phyloP scores from a whole-genome alignment of 2,329 filamentous ascomycete genomes.

The Ceratocystis cubensis region DNA sequence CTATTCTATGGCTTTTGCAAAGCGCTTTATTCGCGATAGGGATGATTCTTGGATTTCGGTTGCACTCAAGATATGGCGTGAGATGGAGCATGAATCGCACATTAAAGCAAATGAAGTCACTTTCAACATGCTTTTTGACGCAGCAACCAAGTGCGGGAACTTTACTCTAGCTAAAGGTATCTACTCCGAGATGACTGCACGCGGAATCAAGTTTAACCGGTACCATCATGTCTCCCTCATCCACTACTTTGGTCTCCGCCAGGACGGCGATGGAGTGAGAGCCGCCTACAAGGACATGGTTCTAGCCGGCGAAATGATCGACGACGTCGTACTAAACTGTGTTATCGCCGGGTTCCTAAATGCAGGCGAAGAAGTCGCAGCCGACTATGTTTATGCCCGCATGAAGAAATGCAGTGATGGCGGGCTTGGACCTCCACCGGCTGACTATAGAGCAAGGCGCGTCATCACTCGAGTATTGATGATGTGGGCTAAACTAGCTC shows the following conservation, averaged over 20 bases:
- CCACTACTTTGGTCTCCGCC: slow-evolving; percentile 65
- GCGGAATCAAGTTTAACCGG: slow-evolving; percentile 58
- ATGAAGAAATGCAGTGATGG: slow-evolving; percentile 56
- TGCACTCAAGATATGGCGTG: slow-evolving; percentile 67
- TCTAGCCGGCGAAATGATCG: slow-evolving; percentile 73
- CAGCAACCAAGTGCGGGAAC: slow-evolving; percentile 74
- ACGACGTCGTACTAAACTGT: slow-evolving; percentile 75
- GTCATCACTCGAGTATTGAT: slow-evolving; percentile 44
- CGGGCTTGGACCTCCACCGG: slow-evolving; percentile 23
- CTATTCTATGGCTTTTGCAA: slow-evolving; percentile 65
- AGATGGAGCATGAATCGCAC: slow-evolving; percentile 68
- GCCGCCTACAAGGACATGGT: slow-evolving; percentile 72
- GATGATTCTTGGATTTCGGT: slow-evolving; percentile 27
- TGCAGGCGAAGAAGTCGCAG: slow-evolving; percentile 62
- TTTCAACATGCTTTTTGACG: slow-evolving; percentile 85
- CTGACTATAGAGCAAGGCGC: slow-evolving; percentile 36
- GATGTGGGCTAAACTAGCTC: slow-evolving; percentile 44
- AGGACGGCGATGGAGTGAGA: slow-evolving; percentile 61
- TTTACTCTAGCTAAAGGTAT: slow-evolving; percentile 75
- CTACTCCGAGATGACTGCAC: slow-evolving; percentile 62
- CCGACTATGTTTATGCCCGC: slow-evolving; percentile 65
- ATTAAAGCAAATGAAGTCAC: slow-evolving; percentile 61
- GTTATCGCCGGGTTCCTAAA: slow-evolving; percentile 68
- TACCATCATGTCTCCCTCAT: slow-evolving; percentile 74
- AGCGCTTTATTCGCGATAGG: slow-evolving; percentile 48